A percentile compares a stretch with the other conserved stretches of the same genome.
These are phyloP conservation scores for Apiospora koreana DNA, from an alignment of 2,329 filamentous ascomycete genomes.

Conservation along the genomic window DNA sequence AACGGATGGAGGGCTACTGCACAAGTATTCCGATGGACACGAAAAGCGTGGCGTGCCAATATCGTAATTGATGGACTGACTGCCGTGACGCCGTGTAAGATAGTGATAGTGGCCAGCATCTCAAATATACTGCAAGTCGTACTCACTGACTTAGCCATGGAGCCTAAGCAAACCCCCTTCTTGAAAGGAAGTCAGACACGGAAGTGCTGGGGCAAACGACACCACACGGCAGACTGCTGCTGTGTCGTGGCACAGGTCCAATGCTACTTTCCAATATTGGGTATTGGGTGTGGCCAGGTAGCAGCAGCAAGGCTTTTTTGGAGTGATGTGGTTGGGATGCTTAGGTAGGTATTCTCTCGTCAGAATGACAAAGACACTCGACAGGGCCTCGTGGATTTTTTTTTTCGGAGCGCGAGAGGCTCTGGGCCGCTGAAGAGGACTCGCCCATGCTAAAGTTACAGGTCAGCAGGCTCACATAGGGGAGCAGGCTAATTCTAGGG, in stretches of 20 bases:
- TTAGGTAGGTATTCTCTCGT: neutral
- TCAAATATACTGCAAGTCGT: neutral
- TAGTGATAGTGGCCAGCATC: neutral
- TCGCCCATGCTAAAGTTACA: neutral
- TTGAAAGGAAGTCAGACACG: neutral
- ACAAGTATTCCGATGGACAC: neutral
- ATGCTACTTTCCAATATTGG: neutral
- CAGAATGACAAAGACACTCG: neutral
- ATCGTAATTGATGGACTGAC: neutral
- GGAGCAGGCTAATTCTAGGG: neutral
- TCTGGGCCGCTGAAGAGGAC: neutral
- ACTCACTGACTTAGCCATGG: conserved; percentile 1
- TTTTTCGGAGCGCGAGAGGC: neutral
- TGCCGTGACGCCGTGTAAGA: neutral
- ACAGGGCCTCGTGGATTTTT: neutral
- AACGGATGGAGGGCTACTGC: neutral
- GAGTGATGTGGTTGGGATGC: neutral
- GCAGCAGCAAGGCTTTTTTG: neutral
- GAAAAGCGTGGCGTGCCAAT: neutral
- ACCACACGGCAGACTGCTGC: conserved; percentile 7
- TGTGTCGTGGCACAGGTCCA: neutral
- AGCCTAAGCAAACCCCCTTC: neutral
- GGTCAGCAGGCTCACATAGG: neutral
- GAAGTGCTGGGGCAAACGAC: conserved; percentile 1
- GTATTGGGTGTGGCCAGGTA: neutral